These are phyloP conservation scores for Lactarius hengduanensis DNA, from an alignment of 768 basidiomycete species.

Conservation along the genomic window DNA sequence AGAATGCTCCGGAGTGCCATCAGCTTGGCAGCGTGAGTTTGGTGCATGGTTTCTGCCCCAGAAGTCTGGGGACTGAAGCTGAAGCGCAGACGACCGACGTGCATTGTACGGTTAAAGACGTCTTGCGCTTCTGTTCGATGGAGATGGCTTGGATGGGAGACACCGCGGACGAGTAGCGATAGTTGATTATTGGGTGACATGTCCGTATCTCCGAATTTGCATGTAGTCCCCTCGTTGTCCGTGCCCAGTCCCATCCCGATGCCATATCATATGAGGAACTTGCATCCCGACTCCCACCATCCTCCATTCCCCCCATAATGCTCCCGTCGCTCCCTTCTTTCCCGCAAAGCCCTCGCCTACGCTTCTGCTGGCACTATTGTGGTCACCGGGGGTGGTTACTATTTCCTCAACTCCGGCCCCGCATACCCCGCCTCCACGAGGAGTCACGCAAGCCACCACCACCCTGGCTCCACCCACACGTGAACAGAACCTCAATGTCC, in stretches of 20 bases:
- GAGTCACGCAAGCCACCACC: slow-evolving; percentile 72
- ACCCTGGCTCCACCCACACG: slow-evolving; percentile 73
- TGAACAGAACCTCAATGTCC: slow-evolving; percentile 58
- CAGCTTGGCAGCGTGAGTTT: background rate
- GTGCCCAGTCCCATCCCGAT: background rate
- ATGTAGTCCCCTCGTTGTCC: background rate
- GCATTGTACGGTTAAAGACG: background rate
- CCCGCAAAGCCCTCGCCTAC: slow-evolving; percentile 53
- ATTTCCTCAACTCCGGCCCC: slow-evolving; percentile 72
- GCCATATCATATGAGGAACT: slow-evolving; percentile 8
- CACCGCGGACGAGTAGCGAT: background rate
- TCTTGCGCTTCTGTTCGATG: background rate
- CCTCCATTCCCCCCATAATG: slow-evolving; percentile 14
- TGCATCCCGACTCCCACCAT: background rate
- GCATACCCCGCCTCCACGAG: slow-evolving; percentile 62
- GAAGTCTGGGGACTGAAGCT: background rate
- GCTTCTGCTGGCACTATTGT: slow-evolving; percentile 53
- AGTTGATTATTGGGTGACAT: background rate
- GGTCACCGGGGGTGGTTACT: slow-evolving; percentile 59
- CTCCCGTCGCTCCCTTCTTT: slow-evolving; percentile 44
- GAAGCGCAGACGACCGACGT: background rate
- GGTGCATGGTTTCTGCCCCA: background rate
- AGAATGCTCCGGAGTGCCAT: background rate
- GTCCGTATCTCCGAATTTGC: slow-evolving; percentile 1
- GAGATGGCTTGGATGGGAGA: background rate